Conservation (phyloP, 2,329 filamentous ascomycete genomes). For the Dothistroma pini region DNA sequence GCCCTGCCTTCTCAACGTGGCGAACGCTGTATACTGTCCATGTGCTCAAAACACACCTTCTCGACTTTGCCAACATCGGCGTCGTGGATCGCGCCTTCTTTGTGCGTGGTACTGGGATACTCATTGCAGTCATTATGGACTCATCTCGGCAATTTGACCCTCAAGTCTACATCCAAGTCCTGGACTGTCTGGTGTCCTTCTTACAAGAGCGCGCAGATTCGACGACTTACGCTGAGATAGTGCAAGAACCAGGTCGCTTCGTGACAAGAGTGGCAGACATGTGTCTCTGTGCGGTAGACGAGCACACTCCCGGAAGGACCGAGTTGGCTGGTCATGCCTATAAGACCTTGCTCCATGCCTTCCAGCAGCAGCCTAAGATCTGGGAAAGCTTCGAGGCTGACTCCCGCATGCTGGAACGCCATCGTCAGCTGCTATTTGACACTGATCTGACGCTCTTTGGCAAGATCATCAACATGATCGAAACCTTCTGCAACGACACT, state of each 20-base stretch:
- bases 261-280: constrained; percentile 22
- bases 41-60: constrained; percentile 61
- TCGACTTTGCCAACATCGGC: constrained; percentile 29
- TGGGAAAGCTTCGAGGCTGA: constrained; percentile 24
- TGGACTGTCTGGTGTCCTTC: constrained; percentile 25
- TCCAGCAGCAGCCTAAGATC: constrained; percentile 30
- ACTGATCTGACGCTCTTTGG: constrained; percentile 15
- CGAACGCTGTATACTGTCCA: constrained; percentile 65
- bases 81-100: constrained; percentile 31
- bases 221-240: background rate
- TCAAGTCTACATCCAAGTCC: constrained; percentile 13
- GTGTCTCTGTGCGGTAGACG: constrained; percentile 10
- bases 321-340: background rate
- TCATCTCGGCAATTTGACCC: constrained; percentile 9
- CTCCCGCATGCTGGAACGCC: constrained; percentile 35
- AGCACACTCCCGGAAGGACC: background rate
- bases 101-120: constrained; percentile 24
- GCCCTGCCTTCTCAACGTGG: constrained; percentile 66
- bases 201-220: constrained; percentile 15
- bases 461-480: constrained; percentile 17
- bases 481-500: constrained; percentile 25
- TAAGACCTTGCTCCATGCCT: constrained; percentile 8
- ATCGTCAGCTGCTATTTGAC: constrained; percentile 31
- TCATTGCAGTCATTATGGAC: constrained; percentile 27
- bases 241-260: constrained; percentile 19